These are phyloP conservation scores for Ophiostoma sp. DNA, from an alignment of 2,329 filamentous ascomycete genomes.

Conservation along the genomic window DNA sequence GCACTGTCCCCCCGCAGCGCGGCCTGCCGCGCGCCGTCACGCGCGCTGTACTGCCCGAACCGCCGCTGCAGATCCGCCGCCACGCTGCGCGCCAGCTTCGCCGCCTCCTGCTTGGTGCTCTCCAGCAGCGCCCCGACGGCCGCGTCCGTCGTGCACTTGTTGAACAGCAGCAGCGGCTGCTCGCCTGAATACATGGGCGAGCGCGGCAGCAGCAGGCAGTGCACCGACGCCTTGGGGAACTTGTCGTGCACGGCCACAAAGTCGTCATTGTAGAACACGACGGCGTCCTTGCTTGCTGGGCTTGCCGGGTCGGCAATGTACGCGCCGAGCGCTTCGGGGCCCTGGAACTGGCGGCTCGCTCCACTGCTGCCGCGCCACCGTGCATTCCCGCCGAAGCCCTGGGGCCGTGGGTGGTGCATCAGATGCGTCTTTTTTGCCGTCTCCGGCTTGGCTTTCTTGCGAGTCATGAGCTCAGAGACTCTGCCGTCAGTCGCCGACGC, in stretches of 20 bases:
- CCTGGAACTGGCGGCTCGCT: not conserved
- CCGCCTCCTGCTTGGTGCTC: conserved; percentile 55
- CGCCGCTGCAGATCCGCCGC: conserved; percentile 67
- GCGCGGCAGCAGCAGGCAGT: conserved; percentile 82
- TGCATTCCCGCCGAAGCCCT: not conserved
- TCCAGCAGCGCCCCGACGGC: conserved; percentile 53
- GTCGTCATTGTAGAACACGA: conserved; percentile 61
- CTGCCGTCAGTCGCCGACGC: not conserved
- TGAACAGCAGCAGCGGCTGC: conserved; percentile 67
- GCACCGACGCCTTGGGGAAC: conserved; percentile 79
- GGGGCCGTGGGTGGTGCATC: not conserved
- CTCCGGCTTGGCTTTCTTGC: conserved; percentile 9
- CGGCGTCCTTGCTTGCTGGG: conserved; percentile 35
- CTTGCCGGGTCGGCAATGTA: conserved; percentile 59
- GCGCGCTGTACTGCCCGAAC: conserved; percentile 57
- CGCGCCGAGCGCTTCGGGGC: conserved; percentile 52
- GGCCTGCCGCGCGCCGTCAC: conserved; percentile 60
- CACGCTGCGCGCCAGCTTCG: conserved; percentile 57
- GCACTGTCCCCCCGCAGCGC: conserved; percentile 58
- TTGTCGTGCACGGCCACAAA: conserved; percentile 76
- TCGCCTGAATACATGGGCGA: conserved; percentile 52
- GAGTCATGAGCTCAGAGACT: conserved; percentile 2
- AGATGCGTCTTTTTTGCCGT: not conserved
- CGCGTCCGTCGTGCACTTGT: conserved; percentile 44
- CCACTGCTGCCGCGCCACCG: not conserved